Conservation (phyloP, 192 early-diverging fungal species). For the Neocallimastix lanati region DNA sequence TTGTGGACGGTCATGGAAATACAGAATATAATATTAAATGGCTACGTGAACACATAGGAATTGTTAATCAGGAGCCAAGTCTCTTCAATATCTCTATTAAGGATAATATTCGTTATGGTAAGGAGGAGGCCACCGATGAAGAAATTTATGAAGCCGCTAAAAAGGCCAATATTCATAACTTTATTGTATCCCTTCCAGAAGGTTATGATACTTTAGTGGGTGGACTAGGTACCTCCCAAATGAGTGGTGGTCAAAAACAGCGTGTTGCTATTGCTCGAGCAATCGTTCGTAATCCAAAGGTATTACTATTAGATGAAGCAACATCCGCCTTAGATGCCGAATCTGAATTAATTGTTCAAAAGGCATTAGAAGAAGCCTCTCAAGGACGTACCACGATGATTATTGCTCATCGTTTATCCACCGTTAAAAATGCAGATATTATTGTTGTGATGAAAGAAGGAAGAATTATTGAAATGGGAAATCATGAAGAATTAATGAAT, state of each 20-base stretch:
- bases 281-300: slow-evolving; percentile 63
- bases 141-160: slow-evolving; percentile 50
- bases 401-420: too few relatives aligned
- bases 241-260: slow-evolving; percentile 55
- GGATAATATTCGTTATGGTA: slow-evolving; percentile 35
- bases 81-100: slow-evolving; percentile 10
- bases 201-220: slow-evolving; percentile 20
- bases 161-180: slow-evolving; percentile 55
- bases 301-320: slow-evolving; percentile 20
- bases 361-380: too few relatives aligned
- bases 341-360: slow-evolving; percentile 24
- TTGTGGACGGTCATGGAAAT: slow-evolving; percentile 69
- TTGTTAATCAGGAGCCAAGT: slow-evolving; percentile 3
- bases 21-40: slow-evolving; percentile 42
- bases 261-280: slow-evolving; percentile 46
- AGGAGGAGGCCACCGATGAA: slow-evolving; percentile 1
- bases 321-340: slow-evolving; percentile 53
- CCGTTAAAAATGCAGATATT: too few relatives aligned
- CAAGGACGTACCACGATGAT: too few relatives aligned
- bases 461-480: slow-evolving; percentile 16
- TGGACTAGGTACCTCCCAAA: slow-evolving; percentile 27
- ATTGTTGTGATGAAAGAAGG: slow-evolving; percentile 14
- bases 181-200: slow-evolving; percentile 32
- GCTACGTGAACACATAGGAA: slow-evolving; percentile 25
- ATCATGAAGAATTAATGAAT: slow-evolving; percentile 7